Evolutionary conservation across 2,329 filamentous ascomycete genomes (phyloP).

Genomic region (Cercospora citrullina): DNA sequence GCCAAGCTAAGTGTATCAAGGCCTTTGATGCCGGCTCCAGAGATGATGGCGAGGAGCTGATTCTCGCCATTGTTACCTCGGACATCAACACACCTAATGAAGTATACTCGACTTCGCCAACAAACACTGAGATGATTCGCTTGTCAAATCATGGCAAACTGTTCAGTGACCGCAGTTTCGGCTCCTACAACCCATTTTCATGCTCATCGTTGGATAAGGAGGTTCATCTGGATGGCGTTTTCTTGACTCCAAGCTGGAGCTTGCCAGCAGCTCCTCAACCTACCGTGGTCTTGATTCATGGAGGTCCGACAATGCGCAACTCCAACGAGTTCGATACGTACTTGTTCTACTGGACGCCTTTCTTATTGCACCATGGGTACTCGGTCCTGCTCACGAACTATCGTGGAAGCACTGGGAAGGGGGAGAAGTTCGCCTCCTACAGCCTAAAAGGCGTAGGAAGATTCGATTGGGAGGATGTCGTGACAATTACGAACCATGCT

Average conservation of each 20-base stretch:
- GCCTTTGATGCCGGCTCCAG: conserved; percentile 26
- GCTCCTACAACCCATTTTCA: conserved; percentile 28
- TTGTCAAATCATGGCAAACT: conserved; percentile 30
- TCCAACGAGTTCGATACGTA: conserved; percentile 36
- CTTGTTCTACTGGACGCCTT: conserved; percentile 36
- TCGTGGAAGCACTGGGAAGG: conserved; percentile 40
- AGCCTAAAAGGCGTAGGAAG: conserved; percentile 37
- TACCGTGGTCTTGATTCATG: conserved; percentile 42
- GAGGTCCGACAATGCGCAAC: conserved; percentile 39
- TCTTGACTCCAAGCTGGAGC: conserved; percentile 28
- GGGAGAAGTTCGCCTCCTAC: conserved; percentile 39
- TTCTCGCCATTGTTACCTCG: conserved; percentile 34
- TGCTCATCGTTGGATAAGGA: conserved; percentile 36
- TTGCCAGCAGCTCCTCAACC: conserved; percentile 31
- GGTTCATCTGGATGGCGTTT: conserved; percentile 36
- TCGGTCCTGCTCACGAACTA: conserved; percentile 44
- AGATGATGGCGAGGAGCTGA: conserved; percentile 27
- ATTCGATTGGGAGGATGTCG: conserved; percentile 43
- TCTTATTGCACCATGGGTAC: conserved; percentile 42
- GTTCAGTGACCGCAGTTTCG: conserved; percentile 27
- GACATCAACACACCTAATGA: conserved; percentile 36
- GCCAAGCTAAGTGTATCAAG: conserved; percentile 16
- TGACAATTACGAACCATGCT: conserved; percentile 39
- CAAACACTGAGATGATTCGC: conserved; percentile 21
- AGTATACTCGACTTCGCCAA: conserved; percentile 35